Base-by-base conservation (phyloP, 2,329 filamentous ascomycete species). In the Ceratocystis albifundus region DNA sequence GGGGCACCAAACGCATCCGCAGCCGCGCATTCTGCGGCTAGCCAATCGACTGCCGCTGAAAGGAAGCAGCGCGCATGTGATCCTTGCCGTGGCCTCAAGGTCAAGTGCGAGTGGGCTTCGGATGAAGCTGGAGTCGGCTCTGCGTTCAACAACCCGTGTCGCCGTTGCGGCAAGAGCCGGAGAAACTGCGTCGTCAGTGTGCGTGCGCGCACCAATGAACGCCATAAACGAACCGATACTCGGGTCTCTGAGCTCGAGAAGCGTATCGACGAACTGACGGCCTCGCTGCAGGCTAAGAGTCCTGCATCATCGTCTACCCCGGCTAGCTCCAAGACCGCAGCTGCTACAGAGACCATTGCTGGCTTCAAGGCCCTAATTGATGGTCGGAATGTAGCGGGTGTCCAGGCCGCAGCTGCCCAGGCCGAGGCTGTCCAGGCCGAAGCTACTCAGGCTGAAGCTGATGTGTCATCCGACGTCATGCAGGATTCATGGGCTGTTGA, bases 201-300 rank as follows among this genome's bases (percentile, higher is more conserved):
- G 69, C 89, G 82, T 15, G 84, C 80, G 36, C 75, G 90, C 50
- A 68, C 66, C 7, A 67, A 66, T 17, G 96, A 95, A 76, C 82
- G 91, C 57, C 89, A 93, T 78, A 96, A 93, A 79, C 96, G 96
- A 80, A 91, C 89, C 65, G 92, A 96, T 74, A 93, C 85, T 70
- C 82, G 90, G 64, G 91, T 96, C 12, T 88, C 90, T 7, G 91
- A 96, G 78, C 80, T 96, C 64, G 91, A 96, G 79, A 90, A 88
- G 79, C 95, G 95, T 78, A 93, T 96, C 69, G 90, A 96, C 77
- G 89, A 88, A 7, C 74, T 96, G 73, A 96, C 89, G 6, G 89
- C 90, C 5, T 90, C 85, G 45, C 74, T 96, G 70, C 86, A 90
- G 59, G 84, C 88, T 10, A 65, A 64, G 44, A 59, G 55, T n/a